Base-by-base conservation (phyloP, 805 yeast species). In the Candida coquimbonensis region DNA sequence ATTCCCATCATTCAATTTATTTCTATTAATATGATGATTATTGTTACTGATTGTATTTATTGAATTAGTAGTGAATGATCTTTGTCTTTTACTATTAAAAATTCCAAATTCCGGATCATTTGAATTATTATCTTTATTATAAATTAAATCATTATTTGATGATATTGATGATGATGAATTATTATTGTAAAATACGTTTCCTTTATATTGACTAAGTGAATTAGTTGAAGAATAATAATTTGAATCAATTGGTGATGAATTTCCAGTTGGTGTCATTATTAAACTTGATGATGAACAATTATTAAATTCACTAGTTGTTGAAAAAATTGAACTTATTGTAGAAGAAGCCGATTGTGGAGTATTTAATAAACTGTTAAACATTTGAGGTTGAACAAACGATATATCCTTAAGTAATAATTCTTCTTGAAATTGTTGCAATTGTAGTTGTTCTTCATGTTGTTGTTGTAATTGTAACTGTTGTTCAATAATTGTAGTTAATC, bases 281-380 rank as follows among this genome's bases (percentile, higher is more conserved):
- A 44, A 40, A 9, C 47, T 40, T 13, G 47, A 44, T 4, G 50
- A 31, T 25, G 50, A 47, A 31, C 44, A 47, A 17, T 47, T 47
- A 34, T 31, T 46, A 32, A 46, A 39, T 21, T 46, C 49, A 16
- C 19, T 21, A 21, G 24, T 34, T 21, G 43, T 33, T 19, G 47
- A 44, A 29, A 47, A 47, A 12, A 44, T 47, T 7, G 50, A 47
- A 16, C 45, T 41, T 36, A 47, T 47, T 9, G 50, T 44, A 6
- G 50, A 47, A 2, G 50, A 47, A 31, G 50, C 50, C 14, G 50
- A 47, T 24, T 44, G 50, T 31, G 50, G 50, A 3, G 50, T 47
- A 27, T 47, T 35, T 31, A 44, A 16, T 13, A 38, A 38, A 26
- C 40, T 42, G 26, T 32, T 35, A 27, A 43, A 40, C 13, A 37